A percentile compares a stretch with the other conserved stretches of the same genome.
Conservation (phyloP, 2,329 filamentous ascomycete genomes). For the Leptosphaerulina australis region DNA sequence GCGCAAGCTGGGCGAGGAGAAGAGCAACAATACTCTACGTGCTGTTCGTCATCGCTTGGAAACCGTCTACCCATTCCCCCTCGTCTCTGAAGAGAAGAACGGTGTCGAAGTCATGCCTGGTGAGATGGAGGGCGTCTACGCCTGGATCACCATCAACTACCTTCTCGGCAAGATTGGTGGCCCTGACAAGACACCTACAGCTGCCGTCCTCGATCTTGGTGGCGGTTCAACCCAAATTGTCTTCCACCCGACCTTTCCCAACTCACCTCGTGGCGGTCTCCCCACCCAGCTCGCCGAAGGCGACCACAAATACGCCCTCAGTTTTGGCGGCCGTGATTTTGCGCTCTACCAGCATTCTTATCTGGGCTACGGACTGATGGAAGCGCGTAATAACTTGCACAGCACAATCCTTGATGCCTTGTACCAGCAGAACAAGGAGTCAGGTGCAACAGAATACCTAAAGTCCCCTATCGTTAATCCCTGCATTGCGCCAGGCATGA, state of each 20-base stretch:
- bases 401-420: constrained; percentile 74
- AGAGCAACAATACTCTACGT: constrained; percentile 81
- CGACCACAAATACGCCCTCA: constrained; percentile 93
- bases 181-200: constrained; percentile 86
- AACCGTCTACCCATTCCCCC: constrained; percentile 89
- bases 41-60: constrained; percentile 85
- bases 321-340: constrained; percentile 89
- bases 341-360: constrained; percentile 98
- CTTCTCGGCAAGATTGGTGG: constrained; percentile 96
- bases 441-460: constrained; percentile 65
- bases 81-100: constrained; percentile 81
- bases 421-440: constrained; percentile 63
- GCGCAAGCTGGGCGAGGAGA: constrained; percentile 80
- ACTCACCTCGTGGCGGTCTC: constrained; percentile 74
- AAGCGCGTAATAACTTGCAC: constrained; percentile 87
- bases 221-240: constrained; percentile 98
- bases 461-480: constrained; percentile 77
- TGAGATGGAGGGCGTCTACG: constrained; percentile 95
- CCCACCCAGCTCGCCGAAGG: constrained; percentile 84
- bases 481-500: constrained; percentile 83
- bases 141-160: constrained; percentile 99
- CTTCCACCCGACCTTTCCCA: constrained; percentile 92
- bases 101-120: constrained; percentile 98
- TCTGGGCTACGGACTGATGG: constrained; percentile 95
- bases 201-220: constrained; percentile 93